Conservation (phyloP, 352 stramenopile genomes). For the Pythium brachiatum region DNA sequence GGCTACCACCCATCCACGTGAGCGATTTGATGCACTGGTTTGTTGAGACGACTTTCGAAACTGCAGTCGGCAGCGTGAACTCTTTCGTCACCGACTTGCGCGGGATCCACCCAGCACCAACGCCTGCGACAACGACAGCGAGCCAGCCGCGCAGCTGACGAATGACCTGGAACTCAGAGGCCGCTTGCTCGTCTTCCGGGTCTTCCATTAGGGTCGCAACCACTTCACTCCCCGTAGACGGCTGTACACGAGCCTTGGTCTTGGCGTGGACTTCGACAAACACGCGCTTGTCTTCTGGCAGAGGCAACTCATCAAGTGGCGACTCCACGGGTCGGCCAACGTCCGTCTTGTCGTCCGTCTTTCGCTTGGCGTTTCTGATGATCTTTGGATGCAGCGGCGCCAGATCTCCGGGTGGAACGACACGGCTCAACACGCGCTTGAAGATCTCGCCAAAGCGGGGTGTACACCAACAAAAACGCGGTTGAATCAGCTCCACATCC, state of each 20-base stretch:
- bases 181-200: no score
- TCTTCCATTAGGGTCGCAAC: background rate
- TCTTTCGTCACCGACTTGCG: background rate
- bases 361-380: background rate
- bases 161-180: background rate
- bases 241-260: background rate
- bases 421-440: background rate
- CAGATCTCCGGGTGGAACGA: background rate
- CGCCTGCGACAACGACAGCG: slow-evolving; percentile 13
- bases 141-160: slow-evolving; percentile 5
- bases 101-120: slow-evolving; percentile 16
- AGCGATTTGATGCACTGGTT: background rate
- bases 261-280: background rate
- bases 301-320: background rate
- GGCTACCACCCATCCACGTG: slow-evolving; percentile 2
- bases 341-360: no score
- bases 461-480: no score
- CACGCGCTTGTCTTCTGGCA: background rate
- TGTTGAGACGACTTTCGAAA: background rate
- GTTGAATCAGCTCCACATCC: no score
- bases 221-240: background rate
- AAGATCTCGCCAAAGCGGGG: background rate
- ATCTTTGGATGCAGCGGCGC: background rate
- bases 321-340: background rate
- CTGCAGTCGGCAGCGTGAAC: background rate